phyloP scores from a whole-genome alignment of 176 grass and related monocot genomes.

The Thinopyrum elongatum region DNA sequence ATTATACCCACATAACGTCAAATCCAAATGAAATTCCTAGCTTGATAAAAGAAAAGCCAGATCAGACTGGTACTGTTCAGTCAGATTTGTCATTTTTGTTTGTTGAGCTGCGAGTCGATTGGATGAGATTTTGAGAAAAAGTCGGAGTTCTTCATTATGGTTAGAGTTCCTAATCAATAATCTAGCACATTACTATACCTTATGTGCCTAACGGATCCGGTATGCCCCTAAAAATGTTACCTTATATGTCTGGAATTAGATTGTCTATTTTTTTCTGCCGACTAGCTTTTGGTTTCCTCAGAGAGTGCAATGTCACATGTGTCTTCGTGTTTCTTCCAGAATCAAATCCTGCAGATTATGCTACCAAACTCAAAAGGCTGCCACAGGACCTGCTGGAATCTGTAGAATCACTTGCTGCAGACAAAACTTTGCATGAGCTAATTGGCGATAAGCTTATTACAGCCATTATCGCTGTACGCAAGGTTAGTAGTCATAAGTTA shows the following conservation, averaged over 20 bases:
- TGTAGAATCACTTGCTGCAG: slow-evolving; percentile 63
- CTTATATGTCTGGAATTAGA: slow-evolving; percentile 6
- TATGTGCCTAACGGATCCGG: background rate
- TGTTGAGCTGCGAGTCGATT: background rate
- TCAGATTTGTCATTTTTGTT: background rate
- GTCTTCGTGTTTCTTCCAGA: slow-evolving; percentile 40
- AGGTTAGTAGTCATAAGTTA: slow-evolving; percentile 39
- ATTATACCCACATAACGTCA: background rate
- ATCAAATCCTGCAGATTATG: slow-evolving; percentile 75
- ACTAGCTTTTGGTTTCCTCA: background rate
- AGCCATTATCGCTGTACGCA: slow-evolving; percentile 66
- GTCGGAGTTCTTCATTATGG: background rate
- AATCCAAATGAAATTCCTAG: background rate
- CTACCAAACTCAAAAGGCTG: slow-evolving; percentile 68
- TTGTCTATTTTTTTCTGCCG: background rate
- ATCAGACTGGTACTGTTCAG: no score
- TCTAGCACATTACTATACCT: background rate
- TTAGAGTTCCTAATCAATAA: background rate
- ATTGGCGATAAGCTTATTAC: slow-evolving; percentile 80
- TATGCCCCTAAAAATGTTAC: background rate
- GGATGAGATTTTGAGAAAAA: background rate
- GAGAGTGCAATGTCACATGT: background rate
- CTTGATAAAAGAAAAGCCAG: background rate
- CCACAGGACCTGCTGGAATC: slow-evolving; percentile 78
- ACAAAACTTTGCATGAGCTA: slow-evolving; percentile 64